Conservation (phyloP, 2,329 filamentous ascomycete species). For the Chaetomium olivaceum region DNA sequence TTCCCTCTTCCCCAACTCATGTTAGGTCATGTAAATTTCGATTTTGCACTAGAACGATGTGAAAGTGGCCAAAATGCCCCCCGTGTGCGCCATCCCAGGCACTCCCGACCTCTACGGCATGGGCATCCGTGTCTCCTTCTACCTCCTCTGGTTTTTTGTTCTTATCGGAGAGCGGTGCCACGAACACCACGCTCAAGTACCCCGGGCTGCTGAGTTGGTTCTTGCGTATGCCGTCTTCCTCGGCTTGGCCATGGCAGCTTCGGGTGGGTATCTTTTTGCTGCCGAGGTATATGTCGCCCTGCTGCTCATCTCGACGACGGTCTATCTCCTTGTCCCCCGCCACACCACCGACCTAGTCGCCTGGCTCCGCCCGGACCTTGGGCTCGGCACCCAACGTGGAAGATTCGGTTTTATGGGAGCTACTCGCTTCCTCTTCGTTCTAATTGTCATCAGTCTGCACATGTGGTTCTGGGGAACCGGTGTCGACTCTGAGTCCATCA, state of each 20-base stretch:
- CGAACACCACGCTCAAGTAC: conserved; percentile 19
- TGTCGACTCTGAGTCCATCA: conserved; percentile 19
- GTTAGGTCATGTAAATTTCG: background rate
- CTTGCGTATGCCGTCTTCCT: conserved; percentile 29
- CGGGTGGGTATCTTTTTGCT: conserved; percentile 17
- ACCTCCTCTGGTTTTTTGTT: conserved; percentile 29
- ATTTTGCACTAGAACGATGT: background rate
- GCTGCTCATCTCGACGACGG: conserved; percentile 24
- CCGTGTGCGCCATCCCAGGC: conserved; percentile 20
- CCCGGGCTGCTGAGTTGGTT: conserved; percentile 22
- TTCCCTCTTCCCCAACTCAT: background rate
- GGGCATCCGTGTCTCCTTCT: conserved; percentile 31
- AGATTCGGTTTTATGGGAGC: conserved; percentile 8
- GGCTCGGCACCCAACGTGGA: conserved; percentile 6
- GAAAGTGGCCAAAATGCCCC: background rate
- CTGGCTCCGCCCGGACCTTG: conserved; percentile 20
- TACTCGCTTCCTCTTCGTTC: conserved; percentile 18
- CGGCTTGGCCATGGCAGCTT: conserved; percentile 17
- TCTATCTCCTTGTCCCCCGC: conserved; percentile 24
- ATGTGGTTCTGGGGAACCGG: conserved; percentile 32
- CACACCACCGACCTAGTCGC: conserved; percentile 21
- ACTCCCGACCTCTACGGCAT: conserved; percentile 29
- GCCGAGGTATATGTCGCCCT: conserved; percentile 28
- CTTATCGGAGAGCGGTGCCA: conserved; percentile 18
- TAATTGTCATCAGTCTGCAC: conserved; percentile 22